Percentiles rank a stretch among this genome's conserved stretches.
These are phyloP conservation scores for Ogataea pignaliae DNA, from an alignment of 805 yeast genomes.

Conservation along the genomic window DNA sequence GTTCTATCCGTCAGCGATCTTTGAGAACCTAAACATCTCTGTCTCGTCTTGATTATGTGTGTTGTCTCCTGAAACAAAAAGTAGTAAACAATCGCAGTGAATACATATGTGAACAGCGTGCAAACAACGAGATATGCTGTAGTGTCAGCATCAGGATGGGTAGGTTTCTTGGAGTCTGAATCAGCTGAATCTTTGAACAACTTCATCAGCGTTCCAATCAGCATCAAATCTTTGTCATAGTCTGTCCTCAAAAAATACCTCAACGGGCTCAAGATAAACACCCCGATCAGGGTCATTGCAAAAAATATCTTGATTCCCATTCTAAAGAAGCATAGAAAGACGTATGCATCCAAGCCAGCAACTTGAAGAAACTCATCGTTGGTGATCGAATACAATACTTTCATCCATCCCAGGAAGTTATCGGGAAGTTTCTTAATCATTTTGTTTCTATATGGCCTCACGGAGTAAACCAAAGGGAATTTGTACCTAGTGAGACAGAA, in stretches of 20 bases:
- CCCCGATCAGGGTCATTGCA: constrained; percentile 41
- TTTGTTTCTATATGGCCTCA: constrained; percentile 45
- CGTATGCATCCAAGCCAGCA: constrained; percentile 57
- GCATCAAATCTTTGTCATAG: constrained; percentile 32
- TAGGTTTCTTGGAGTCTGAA: constrained; percentile 17
- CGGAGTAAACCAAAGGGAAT: constrained; percentile 56
- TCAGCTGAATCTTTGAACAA: constrained; percentile 6
- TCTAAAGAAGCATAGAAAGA: constrained; percentile 52
- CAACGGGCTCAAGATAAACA: constrained; percentile 47
- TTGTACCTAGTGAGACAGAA: constrained; percentile 49
- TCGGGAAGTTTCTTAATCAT: constrained; percentile 43
- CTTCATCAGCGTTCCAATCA: constrained; percentile 3
- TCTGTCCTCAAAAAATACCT: constrained; percentile 49
- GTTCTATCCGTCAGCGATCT: constrained; percentile 58
- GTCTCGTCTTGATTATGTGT: constrained; percentile 47
- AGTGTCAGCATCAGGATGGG: constrained; percentile 22
- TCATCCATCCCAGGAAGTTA: constrained; percentile 50
- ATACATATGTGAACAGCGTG: constrained; percentile 51
- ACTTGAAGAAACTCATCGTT: constrained; percentile 51
- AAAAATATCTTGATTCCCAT: constrained; percentile 47
- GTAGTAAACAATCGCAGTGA: constrained; percentile 43
- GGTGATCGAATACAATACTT: constrained; percentile 38
- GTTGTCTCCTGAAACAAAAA: constrained; percentile 44
- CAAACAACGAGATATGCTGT: constrained; percentile 43
- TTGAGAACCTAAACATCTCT: constrained; percentile 54